Conservation (phyloP, 139 green algal genomes). For the Limnomonas spitsbergensis region DNA sequence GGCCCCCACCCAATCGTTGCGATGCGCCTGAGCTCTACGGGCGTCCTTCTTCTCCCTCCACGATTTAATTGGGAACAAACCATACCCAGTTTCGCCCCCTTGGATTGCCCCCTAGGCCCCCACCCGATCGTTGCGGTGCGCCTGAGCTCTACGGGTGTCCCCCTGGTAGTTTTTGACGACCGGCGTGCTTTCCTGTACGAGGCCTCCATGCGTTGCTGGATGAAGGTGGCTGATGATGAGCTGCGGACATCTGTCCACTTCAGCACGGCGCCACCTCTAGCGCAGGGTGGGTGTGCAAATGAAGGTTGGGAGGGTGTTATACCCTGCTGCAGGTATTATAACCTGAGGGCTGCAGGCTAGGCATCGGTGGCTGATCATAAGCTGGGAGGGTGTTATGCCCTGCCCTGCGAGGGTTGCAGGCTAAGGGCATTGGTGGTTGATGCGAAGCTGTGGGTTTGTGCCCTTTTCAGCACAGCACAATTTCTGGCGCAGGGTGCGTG, state of each 20-base stretch:
- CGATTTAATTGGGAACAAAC: no score
- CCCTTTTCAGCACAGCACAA: not conserved
- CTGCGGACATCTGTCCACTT: slow-evolving; percentile 37
- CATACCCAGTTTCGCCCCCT: no score
- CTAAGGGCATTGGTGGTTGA: not conserved
- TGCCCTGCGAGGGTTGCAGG: not conserved
- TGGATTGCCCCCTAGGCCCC: not conserved
- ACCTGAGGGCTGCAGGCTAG: not conserved
- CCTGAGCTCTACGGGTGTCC: slow-evolving; percentile 31
- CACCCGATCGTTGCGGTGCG: slow-evolving; percentile 9
- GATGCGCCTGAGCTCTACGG: slow-evolving; percentile 21
- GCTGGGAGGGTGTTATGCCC: not conserved
- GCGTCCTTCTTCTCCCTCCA: slow-evolving; percentile 53
- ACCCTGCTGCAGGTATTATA: not conserved
- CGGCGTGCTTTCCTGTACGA: slow-evolving; percentile 56
- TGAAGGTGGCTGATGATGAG: slow-evolving; percentile 59
- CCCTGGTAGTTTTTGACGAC: slow-evolving; percentile 59
- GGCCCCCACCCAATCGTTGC: not conserved
- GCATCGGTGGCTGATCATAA: not conserved
- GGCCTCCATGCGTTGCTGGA: slow-evolving; percentile 51
- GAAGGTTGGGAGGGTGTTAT: not conserved
- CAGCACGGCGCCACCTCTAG: not conserved
- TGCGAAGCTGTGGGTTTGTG: not conserved
- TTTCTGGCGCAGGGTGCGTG: not conserved
- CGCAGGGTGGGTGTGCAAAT: not conserved